Conservation (phyloP, 768 basidiomycete species). For the Artomyces pyxidatus region DNA sequence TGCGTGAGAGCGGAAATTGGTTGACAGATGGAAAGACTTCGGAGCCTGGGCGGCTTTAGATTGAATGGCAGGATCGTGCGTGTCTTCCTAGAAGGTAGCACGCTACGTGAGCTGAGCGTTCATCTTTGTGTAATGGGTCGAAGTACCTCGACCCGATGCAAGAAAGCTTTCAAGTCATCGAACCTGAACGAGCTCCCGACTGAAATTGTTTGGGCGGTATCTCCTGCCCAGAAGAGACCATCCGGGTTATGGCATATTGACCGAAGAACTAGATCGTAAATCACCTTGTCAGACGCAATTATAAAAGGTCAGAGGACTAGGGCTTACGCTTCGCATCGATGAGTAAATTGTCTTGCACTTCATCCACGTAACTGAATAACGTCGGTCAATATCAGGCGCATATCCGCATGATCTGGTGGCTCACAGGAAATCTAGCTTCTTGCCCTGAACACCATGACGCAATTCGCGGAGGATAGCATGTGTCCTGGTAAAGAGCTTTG, state of each 20-base stretch:
- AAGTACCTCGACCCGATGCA: constrained; percentile 53
- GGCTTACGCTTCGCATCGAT: constrained; percentile 51
- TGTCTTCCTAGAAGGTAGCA: constrained; percentile 1
- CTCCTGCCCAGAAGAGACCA: constrained; percentile 73
- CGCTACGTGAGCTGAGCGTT: background rate
- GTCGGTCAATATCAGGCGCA: background rate
- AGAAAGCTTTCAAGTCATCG: constrained; percentile 59
- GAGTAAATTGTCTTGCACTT: constrained; percentile 65
- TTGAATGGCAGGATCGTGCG: constrained; percentile 13
- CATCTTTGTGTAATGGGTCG: too few species aligned
- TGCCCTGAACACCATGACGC: constrained; percentile 31
- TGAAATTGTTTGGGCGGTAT: constrained; percentile 73
- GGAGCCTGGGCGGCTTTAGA: constrained; percentile 21
- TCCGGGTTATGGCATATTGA: constrained; percentile 54
- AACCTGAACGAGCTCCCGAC: constrained; percentile 68
- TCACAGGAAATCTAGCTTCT: constrained; percentile 49
- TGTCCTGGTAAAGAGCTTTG: constrained; percentile 29
- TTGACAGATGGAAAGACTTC: constrained; percentile 44
- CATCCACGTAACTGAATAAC: constrained; percentile 54
- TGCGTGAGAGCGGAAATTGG: constrained; percentile 65
- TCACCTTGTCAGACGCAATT: background rate
- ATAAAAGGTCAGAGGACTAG: background rate
- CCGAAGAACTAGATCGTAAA: constrained; percentile 42
- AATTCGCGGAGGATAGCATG: constrained; percentile 35
- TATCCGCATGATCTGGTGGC: constrained; percentile 10